phyloP scores from a whole-genome alignment of 2,329 filamentous ascomycete species.

The Niveomyces coronatus region DNA sequence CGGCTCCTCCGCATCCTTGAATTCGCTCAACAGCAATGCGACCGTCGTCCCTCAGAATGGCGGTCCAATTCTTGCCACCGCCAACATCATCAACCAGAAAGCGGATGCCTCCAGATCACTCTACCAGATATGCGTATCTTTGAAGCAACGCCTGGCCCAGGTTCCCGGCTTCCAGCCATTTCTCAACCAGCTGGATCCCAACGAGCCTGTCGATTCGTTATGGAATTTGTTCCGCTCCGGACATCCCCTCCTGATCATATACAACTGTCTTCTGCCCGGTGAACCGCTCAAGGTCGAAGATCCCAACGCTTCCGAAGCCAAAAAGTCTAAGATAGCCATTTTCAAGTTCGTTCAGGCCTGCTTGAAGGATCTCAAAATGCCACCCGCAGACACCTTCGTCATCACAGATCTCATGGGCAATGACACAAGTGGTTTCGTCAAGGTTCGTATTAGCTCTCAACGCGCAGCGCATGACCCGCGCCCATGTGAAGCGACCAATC shows the following conservation, averaged over 20 bases:
- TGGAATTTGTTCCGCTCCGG: slow-evolving; percentile 83
- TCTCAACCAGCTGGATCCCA: slow-evolving; percentile 59
- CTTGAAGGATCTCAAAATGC: slow-evolving; percentile 69
- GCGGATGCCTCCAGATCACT: slow-evolving; percentile 86
- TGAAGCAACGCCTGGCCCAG: slow-evolving; percentile 70
- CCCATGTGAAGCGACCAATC: not conserved
- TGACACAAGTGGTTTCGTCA: slow-evolving; percentile 95
- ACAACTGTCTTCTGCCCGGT: slow-evolving; percentile 70
- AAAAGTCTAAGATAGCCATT: slow-evolving; percentile 75
- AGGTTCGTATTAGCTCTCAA: no score
- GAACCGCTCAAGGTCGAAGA: slow-evolving; percentile 60
- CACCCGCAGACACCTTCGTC: slow-evolving; percentile 77
- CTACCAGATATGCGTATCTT: slow-evolving; percentile 85
- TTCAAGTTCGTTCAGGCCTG: slow-evolving; percentile 92
- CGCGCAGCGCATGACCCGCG: not conserved
- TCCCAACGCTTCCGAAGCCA: slow-evolving; percentile 50
- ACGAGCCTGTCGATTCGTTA: slow-evolving; percentile 74
- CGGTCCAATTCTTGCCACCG: slow-evolving; percentile 62
- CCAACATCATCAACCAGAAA: slow-evolving; percentile 95
- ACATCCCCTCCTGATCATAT: slow-evolving; percentile 75
- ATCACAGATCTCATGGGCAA: slow-evolving; percentile 85
- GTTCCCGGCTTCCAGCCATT: slow-evolving; percentile 76
- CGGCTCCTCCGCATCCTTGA: slow-evolving; percentile 42
- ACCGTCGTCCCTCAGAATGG: slow-evolving; percentile 36
- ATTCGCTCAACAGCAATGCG: slow-evolving; percentile 34